Evolutionary conservation across 441 rosid species (phyloP).

Genomic region (Arabidopsis hybrid): DNA sequence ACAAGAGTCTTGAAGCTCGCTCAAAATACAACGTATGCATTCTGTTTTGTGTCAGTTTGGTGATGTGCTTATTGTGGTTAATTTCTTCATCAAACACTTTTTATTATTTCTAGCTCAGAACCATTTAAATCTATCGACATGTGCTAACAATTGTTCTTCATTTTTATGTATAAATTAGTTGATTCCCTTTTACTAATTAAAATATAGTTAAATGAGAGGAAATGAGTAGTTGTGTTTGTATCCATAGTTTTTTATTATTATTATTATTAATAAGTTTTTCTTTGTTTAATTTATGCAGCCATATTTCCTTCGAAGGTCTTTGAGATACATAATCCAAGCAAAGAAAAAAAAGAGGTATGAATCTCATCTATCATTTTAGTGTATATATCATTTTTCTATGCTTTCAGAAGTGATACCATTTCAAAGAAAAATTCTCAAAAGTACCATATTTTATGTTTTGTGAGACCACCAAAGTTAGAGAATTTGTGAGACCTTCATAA

Average conservation of each 20-base stretch:
- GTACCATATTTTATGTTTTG: background rate
- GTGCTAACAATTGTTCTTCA: constrained; percentile 6
- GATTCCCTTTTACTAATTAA: constrained; percentile 1
- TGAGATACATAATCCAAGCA: constrained; percentile 61
- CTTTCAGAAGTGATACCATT: constrained; percentile 6
- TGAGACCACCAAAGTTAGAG: background rate
- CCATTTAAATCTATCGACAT: background rate
- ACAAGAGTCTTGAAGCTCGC: constrained; percentile 54
- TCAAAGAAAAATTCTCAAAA: background rate
- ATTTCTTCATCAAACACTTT: background rate
- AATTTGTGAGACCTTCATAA: background rate
- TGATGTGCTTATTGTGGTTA: background rate
- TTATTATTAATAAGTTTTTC: background rate
- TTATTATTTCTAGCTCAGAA: background rate
- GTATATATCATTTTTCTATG: constrained; percentile 5
- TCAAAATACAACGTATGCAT: constrained; percentile 51
- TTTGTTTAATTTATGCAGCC: constrained; percentile 61
- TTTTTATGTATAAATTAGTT: background rate
- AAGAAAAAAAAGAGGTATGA: constrained; percentile 59
- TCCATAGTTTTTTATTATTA: background rate
- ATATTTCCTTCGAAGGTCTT: constrained; percentile 66
- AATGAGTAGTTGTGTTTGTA: background rate
- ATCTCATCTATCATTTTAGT: constrained; percentile 26
- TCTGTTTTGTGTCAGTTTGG: background rate
- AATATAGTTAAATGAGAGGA: background rate